Base-by-base conservation (phyloP, 1,284 basidiomycete genomes). In the Apiotrichum sp. region DNA sequence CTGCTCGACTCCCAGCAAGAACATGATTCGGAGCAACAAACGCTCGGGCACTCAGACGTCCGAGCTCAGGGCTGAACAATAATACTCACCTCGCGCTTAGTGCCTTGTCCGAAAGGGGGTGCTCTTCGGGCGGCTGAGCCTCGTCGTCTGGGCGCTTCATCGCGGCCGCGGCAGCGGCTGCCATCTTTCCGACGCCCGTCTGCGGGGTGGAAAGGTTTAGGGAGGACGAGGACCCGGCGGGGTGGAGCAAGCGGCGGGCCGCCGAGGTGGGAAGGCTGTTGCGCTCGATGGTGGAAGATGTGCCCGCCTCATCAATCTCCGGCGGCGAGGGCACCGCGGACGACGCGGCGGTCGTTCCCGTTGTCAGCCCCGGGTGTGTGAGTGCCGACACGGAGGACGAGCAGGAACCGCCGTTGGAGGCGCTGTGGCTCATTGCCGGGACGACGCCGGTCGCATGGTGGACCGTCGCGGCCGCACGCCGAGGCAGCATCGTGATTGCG, bases 171-270 rank as follows among this genome's bases (percentile, higher is more conserved):
- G 67, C 71, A 2, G 72, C 71, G 2, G 67, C 69, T 4, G 70
- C 70, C 68, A 70, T 70, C 53, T 67, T 69, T 35, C 65, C 64
- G 8, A 60, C 66, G 1, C 72, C 72, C 36, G 72, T 74, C 52
- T 66, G 64, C 4, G 68, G 72, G 2, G 67, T 68, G 3, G 41
- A 22, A 22, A 22, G 22, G 22, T 22, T 22, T 22, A 22, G 22
- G 22, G 22, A 22, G 22, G 22, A 22, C 22, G 22, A 22, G 22
- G 22, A 22, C 22, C 22, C 41, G 16, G 46, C 36, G 22, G 35
- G 13, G 16, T 22, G 5, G 45, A 8, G 32, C 22, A 31, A 32
- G 33, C 36, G 7, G 33, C 44, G 29, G 44, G 22, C 22, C 22
- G 22, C 22, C 22, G 22, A 22, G 22, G 22, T 22, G 22, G 22